Conservation (phyloP, 768 basidiomycete species). For the Asterophora lycoperdoides region DNA sequence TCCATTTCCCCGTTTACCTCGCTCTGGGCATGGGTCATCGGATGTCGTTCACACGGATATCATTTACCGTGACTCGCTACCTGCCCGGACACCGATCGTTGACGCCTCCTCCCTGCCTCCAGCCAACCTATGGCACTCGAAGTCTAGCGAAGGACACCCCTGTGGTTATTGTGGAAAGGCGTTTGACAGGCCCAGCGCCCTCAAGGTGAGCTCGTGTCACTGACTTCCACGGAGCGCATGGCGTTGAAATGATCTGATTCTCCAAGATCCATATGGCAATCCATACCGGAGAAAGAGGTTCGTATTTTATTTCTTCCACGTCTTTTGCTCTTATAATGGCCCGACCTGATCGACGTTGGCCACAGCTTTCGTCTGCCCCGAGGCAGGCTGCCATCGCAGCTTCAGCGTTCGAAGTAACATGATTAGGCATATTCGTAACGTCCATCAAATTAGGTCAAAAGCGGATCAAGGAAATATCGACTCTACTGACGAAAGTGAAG, state of each 20-base stretch:
- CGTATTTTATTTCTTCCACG: conserved; percentile 1
- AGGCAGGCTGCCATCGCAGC: conserved; percentile 58
- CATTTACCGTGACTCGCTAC: neutral
- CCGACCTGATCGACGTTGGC: conserved; percentile 4
- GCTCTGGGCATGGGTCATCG: conserved; percentile 4
- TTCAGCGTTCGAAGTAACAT: conserved; percentile 71
- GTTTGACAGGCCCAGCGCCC: conserved; percentile 22
- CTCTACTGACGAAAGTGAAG: conserved; percentile 16
- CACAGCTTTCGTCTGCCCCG: conserved; percentile 56
- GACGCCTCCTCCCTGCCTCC: conserved; percentile 2
- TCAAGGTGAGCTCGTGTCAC: conserved; percentile 16
- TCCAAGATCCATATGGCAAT: conserved; percentile 21
- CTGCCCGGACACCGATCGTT: conserved; percentile 7
- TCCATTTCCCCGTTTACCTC: neutral
- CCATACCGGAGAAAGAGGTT: conserved; percentile 23
- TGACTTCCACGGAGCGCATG: neutral
- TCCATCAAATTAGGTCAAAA: conserved; percentile 22
- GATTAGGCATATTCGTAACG: conserved; percentile 56
- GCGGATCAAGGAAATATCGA: conserved; percentile 13
- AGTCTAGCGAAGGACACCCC: conserved; percentile 16
- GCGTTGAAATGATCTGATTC: neutral
- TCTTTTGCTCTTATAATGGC: conserved; percentile 1
- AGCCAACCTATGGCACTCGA: conserved; percentile 5
- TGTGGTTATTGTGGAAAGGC: conserved; percentile 20
- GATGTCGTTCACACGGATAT: neutral